phyloP scores from a whole-genome alignment of 1,139 yeast genomes.

The Taiozyma onychis region DNA sequence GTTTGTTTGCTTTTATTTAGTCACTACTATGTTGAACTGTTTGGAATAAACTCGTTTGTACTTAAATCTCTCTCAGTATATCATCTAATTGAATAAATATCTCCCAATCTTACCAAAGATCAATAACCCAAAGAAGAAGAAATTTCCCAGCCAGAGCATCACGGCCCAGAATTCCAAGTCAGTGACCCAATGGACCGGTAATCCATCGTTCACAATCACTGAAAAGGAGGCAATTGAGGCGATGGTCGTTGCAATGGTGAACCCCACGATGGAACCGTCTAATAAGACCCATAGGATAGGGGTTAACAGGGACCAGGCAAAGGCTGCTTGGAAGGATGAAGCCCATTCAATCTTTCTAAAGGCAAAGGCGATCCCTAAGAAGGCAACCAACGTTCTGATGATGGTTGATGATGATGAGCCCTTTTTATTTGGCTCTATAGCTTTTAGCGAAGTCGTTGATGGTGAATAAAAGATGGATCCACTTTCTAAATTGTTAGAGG shows the following conservation, averaged over 20 bases:
- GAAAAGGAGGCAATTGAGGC: conserved; percentile 10
- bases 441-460: background rate
- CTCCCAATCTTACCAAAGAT: conserved; percentile 69
- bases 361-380: conserved; percentile 81
- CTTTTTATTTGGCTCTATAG: background rate
- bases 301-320: conserved; percentile 69
- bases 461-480: background rate
- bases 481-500: background rate
- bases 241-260: conserved; percentile 5
- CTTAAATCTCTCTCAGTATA: background rate
- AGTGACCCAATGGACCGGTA: conserved; percentile 12
- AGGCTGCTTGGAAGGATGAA: conserved; percentile 68
- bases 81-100: conserved; percentile 14
- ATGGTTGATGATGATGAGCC: conserved; percentile 28
- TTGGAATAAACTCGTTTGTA: too few species aligned
- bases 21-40: background rate
- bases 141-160: conserved; percentile 46
- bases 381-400: conserved; percentile 63
- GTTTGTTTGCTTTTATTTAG: background rate
- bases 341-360: conserved; percentile 78
- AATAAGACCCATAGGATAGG: conserved; percentile 76
- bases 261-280: conserved; percentile 55
- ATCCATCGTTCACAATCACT: conserved; percentile 9
- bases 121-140: conserved; percentile 62
- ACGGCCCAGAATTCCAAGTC: conserved; percentile 16